A percentile compares a stretch with the other conserved stretches of the same genome.
Evolutionary conservation across 257 asterid genomes (phyloP).

Genomic region (Nicotiana noctiflora): DNA sequence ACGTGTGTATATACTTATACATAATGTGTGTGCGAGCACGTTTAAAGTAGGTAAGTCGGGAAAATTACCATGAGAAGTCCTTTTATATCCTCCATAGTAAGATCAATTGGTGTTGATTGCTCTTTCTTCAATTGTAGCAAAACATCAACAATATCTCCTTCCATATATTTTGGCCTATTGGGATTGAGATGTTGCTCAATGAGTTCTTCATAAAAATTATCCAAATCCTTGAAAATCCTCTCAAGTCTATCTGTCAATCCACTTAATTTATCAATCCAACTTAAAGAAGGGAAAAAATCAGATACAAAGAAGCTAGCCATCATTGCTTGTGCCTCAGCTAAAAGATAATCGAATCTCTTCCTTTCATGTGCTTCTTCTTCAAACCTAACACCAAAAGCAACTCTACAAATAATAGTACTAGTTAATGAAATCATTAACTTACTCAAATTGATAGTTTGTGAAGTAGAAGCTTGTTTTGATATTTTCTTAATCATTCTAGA

Average conservation of each 20-base stretch:
- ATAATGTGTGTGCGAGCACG: not conserved
- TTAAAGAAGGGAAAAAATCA: not conserved
- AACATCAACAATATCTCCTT: not conserved
- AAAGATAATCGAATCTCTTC: not conserved
- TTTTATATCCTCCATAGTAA: not conserved
- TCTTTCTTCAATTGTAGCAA: slow-evolving; percentile 1
- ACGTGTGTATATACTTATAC: not conserved
- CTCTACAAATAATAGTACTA: not conserved
- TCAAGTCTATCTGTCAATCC: not conserved
- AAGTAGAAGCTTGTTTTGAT: no score
- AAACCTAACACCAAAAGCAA: not conserved
- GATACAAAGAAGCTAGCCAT: not conserved
- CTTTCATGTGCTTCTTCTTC: not conserved
- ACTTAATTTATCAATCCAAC: not conserved
- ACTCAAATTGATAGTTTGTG: no score
- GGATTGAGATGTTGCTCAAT: not conserved
- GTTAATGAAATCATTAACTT: no score
- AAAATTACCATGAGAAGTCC: not conserved
- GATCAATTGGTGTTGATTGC: not conserved
- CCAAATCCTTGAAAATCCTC: not conserved
- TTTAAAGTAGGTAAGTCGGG: no score
- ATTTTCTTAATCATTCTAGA: no score
- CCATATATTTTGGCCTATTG: not conserved
- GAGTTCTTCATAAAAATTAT: not conserved
- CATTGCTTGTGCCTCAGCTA: not conserved